A percentile compares a stretch with the other conserved stretches of the same genome.
Conservation (phyloP, 2,329 filamentous ascomycete genomes). For the Monosporascus sp. region DNA sequence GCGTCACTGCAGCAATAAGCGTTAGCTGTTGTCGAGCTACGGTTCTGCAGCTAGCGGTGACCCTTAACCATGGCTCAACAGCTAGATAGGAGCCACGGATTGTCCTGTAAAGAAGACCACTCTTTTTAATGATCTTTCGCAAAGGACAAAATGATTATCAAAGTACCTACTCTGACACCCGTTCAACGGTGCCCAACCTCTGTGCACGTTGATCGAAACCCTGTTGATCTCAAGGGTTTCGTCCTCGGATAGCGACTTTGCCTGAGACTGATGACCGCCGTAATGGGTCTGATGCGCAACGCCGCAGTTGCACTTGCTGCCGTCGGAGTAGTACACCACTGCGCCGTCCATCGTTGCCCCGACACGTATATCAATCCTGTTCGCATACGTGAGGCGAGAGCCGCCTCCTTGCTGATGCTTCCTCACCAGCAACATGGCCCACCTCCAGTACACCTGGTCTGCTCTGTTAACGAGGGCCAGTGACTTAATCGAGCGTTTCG, state of each 20-base stretch:
- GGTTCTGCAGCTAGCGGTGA: background rate
- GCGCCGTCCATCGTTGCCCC: conserved; percentile 40
- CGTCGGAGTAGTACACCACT: conserved; percentile 39
- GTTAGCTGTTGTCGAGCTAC: background rate
- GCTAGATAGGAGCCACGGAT: too few relatives aligned
- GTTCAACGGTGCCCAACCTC: background rate
- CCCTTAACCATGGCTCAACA: background rate
- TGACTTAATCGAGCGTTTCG: conserved; percentile 29
- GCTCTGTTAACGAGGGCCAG: conserved; percentile 9
- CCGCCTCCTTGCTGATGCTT: conserved; percentile 14
- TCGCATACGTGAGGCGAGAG: conserved; percentile 31
- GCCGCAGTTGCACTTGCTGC: conserved; percentile 37
- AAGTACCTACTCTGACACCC: background rate
- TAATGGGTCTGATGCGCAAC: conserved; percentile 15
- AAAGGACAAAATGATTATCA: background rate
- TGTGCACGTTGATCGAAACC: conserved; percentile 20
- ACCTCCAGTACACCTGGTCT: conserved; percentile 13
- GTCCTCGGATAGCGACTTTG: conserved; percentile 18
- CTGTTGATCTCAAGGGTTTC: conserved; percentile 21
- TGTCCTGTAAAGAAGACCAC: background rate
- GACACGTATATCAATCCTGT: conserved; percentile 38
- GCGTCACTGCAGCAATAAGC: conserved; percentile 19
- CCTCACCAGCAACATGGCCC: conserved; percentile 29
- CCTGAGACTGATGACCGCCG: conserved; percentile 26
- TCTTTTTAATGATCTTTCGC: too few relatives aligned